phyloP scores from a whole-genome alignment of 164 flowering plant species.

The Brasenia schreberi region DNA sequence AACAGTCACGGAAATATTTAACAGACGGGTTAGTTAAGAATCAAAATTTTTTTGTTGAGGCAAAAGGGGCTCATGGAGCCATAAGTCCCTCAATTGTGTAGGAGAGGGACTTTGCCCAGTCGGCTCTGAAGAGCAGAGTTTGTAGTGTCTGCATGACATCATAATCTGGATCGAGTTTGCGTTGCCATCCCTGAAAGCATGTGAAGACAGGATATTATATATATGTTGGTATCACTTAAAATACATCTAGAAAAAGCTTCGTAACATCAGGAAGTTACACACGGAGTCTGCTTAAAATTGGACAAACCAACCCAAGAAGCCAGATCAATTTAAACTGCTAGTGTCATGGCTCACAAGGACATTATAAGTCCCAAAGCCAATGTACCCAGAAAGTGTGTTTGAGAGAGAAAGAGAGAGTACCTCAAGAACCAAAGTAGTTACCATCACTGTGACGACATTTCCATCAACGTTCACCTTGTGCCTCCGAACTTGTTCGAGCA shows the following conservation, averaged over 20 bases:
- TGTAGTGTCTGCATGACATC: slow-evolving; percentile 34
- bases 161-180: slow-evolving; percentile 47
- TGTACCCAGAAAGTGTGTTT: background rate
- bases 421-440: slow-evolving; percentile 84
- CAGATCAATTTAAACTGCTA: no score
- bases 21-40: background rate
- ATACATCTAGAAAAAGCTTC: background rate
- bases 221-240: background rate
- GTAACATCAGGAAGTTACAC: background rate
- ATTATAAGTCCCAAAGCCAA: no score
- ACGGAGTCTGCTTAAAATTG: no score
- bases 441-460: slow-evolving; percentile 76
- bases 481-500: slow-evolving; percentile 70
- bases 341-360: no score
- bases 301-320: no score
- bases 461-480: slow-evolving; percentile 82
- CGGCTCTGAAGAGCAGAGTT: slow-evolving; percentile 33
- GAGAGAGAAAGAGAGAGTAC: slow-evolving; percentile 18
- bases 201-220: background rate
- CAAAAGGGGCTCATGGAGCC: slow-evolving; percentile 4
- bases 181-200: slow-evolving; percentile 43
- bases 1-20: background rate
- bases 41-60: slow-evolving; percentile 5
- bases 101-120: slow-evolving; percentile 40
- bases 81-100: slow-evolving; percentile 22